Conservation (phyloP, 1,284 basidiomycete species). For the Sparassis latifolia region DNA sequence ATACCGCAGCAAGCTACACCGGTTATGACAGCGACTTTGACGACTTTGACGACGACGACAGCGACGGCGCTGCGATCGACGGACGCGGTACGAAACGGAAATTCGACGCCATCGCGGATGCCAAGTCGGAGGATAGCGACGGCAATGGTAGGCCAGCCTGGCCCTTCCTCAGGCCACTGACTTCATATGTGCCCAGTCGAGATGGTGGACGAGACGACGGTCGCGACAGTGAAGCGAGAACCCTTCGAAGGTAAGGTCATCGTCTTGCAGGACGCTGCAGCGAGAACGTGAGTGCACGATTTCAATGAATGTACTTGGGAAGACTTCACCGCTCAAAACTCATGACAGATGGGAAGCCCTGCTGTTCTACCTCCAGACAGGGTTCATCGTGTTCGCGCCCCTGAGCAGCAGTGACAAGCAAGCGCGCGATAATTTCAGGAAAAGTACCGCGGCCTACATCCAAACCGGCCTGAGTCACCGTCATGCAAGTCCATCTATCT, state of each 20-base stretch:
- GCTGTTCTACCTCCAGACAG: constrained; percentile 16
- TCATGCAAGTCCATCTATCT: constrained; percentile 11
- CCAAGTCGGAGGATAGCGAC: neutral
- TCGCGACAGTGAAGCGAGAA: neutral
- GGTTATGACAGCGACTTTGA: neutral
- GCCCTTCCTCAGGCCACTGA: neutral
- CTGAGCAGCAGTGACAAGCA: constrained; percentile 7
- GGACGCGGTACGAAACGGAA: neutral
- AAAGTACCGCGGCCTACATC: neutral
- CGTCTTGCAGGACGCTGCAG: constrained; percentile 9
- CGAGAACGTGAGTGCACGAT: constrained; percentile 8
- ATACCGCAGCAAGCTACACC: neutral
- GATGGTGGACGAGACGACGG: too few relatives aligned
- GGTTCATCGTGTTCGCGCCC: constrained; percentile 13
- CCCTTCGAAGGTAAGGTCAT: constrained; percentile 6
- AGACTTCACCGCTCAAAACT: neutral
- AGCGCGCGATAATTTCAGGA: neutral
- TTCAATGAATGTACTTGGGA: neutral
- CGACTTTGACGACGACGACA: neutral
- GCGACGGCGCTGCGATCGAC: neutral
- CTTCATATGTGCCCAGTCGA: neutral
- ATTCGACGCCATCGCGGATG: neutral
- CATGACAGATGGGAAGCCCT: constrained; percentile 13
- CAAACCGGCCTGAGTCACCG: constrained; percentile 2
- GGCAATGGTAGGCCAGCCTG: neutral